These are phyloP conservation scores for Populus tomentosa DNA, from an alignment of 441 rosid species.

Conservation along the genomic window DNA sequence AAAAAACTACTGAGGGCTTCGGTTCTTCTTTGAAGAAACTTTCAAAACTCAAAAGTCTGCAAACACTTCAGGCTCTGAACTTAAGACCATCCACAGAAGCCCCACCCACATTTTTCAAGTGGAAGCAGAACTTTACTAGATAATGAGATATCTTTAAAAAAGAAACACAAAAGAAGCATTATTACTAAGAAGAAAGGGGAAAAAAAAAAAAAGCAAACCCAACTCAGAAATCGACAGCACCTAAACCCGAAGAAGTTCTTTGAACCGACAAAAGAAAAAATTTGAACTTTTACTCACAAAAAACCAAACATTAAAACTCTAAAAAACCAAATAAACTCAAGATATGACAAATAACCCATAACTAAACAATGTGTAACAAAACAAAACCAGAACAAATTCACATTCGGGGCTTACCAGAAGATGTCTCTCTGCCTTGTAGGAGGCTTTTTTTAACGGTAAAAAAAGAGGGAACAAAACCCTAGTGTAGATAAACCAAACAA, in stretches of 20 bases:
- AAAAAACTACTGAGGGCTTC: background rate
- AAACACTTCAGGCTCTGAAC: background rate
- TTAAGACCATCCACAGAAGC: background rate
- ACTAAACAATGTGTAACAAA: background rate
- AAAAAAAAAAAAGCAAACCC: background rate
- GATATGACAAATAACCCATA: background rate
- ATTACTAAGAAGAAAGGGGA: background rate
- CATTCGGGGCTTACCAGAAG: background rate
- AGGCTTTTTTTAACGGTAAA: background rate
- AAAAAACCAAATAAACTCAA: background rate
- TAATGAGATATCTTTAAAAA: background rate
- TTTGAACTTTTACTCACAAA: background rate
- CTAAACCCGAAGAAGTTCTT: background rate
- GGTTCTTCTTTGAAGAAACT: background rate
- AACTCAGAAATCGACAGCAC: background rate
- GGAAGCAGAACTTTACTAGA: background rate
- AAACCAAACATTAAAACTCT: too few species aligned
- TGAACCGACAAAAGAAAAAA: background rate
- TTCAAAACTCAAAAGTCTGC: background rate
- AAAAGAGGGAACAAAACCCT: background rate
- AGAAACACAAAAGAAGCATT: slow-evolving; percentile 5
- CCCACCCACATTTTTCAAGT: slow-evolving; percentile 7
- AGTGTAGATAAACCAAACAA: background rate
- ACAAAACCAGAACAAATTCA: background rate
- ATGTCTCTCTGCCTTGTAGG: background rate